Conservation (phyloP, 495 filamentous ascomycete species). For the Clavariopsis aquatica region DNA sequence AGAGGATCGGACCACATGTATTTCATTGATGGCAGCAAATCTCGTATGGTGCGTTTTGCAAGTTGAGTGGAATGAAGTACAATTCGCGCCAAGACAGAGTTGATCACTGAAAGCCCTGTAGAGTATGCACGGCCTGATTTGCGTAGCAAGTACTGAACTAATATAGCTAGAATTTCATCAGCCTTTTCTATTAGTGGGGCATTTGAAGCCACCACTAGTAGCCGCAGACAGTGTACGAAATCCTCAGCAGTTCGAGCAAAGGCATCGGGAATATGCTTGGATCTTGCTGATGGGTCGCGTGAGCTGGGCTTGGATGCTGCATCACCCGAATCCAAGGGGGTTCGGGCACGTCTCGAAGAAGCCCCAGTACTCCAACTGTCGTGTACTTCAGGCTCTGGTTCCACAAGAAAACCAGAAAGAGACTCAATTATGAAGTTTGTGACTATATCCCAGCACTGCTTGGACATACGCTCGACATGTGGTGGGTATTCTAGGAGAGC, state of each 20-base stretch:
- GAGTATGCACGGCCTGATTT: slow-evolving; percentile 61
- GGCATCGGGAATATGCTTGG: slow-evolving; percentile 22
- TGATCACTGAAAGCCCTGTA: slow-evolving; percentile 74
- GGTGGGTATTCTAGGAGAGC: slow-evolving; percentile 69
- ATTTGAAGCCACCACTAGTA: slow-evolving; percentile 67
- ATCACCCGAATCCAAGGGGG: slow-evolving; percentile 25
- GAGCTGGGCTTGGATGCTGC: slow-evolving; percentile 5
- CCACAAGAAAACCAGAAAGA: slow-evolving; percentile 40
- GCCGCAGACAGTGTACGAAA: slow-evolving; percentile 65
- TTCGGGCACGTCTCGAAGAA: slow-evolving; percentile 22
- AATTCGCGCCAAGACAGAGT: slow-evolving; percentile 64
- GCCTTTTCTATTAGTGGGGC: slow-evolving; percentile 65
- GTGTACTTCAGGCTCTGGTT: slow-evolving; percentile 8
- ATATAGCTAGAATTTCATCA: slow-evolving; percentile 56
- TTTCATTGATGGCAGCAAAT: slow-evolving; percentile 69
- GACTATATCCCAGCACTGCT: slow-evolving; percentile 66
- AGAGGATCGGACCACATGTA: slow-evolving; percentile 73
- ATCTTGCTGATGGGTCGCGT: slow-evolving; percentile 3
- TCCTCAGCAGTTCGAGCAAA: slow-evolving; percentile 50
- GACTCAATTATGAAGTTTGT: slow-evolving; percentile 67
- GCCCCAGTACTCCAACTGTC: slow-evolving; percentile 30
- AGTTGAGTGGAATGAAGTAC: slow-evolving; percentile 68
- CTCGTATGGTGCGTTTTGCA: slow-evolving; percentile 56
- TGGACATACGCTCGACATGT: slow-evolving; percentile 74
- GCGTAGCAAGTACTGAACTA: slow-evolving; percentile 64